Evolutionary conservation across 2,329 filamentous ascomycete genomes (phyloP).

Genomic region (Waltergamsia citrina): DNA sequence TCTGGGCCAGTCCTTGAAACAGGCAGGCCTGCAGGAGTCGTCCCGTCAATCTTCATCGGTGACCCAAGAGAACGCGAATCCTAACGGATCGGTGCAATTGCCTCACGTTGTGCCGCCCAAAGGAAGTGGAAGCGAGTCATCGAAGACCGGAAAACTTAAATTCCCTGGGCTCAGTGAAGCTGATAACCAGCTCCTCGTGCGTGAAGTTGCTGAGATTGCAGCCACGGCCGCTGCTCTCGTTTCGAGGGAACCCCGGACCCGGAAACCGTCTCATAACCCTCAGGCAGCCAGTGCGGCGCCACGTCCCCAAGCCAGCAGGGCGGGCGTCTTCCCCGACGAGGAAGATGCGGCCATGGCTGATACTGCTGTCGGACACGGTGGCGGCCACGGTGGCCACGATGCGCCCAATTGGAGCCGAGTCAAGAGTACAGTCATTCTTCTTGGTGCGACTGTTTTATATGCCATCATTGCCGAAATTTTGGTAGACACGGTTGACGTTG

Average conservation of each 20-base stretch:
- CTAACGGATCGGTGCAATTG: conserved; percentile 24
- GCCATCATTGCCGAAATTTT: conserved; percentile 96
- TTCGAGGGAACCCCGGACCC: conserved; percentile 54
- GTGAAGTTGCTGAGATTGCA: conserved; percentile 87
- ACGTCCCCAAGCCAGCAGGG: conserved; percentile 8
- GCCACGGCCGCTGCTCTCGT: conserved; percentile 85
- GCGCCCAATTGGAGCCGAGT: conserved; percentile 95
- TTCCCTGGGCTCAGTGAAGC: conserved; percentile 69
- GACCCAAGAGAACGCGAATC: conserved; percentile 13
- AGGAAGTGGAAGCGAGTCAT: conserved; percentile 26
- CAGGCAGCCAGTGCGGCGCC: conserved; percentile 12
- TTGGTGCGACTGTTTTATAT: conserved; percentile 83
- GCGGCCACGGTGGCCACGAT: conserved; percentile 68
- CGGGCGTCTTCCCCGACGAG: conserved; percentile 27
- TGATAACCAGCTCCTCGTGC: conserved; percentile 71
- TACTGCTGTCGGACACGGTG: conserved; percentile 13
- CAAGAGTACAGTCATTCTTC: conserved; percentile 83
- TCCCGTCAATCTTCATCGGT: conserved; percentile 26
- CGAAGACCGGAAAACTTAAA: conserved; percentile 34
- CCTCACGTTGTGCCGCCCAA: conserved; percentile 74
- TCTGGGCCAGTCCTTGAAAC: conserved; percentile 78
- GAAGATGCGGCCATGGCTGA: conserved; percentile 21
- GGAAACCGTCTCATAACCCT: conserved; percentile 22
- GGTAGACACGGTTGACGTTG: conserved; percentile 95
- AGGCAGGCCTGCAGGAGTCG: conserved; percentile 57